These are phyloP conservation scores for Penicillium fimorum DNA, from an alignment of 495 filamentous ascomycete species.

Conservation along the genomic window DNA sequence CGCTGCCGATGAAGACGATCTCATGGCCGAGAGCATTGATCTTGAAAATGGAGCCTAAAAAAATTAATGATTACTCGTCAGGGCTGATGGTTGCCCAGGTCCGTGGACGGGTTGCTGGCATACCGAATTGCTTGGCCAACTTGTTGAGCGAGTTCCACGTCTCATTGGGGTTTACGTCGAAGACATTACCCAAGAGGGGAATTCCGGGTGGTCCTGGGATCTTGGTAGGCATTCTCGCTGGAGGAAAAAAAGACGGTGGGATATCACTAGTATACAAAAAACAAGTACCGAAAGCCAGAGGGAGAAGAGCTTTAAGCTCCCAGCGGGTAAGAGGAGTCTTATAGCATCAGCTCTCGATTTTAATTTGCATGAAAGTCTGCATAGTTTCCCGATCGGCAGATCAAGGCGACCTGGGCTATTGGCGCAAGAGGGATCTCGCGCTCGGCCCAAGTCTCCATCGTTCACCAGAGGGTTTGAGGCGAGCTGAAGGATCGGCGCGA, in stretches of 20 bases:
- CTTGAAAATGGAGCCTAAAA: conserved; percentile 65
- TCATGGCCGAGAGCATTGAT: conserved; percentile 56
- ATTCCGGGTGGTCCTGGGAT: conserved; percentile 37
- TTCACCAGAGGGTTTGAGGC: conserved; percentile 22
- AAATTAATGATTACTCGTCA: neutral
- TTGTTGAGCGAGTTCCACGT: conserved; percentile 62
- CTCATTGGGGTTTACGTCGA: conserved; percentile 59
- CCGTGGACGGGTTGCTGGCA: conserved; percentile 1
- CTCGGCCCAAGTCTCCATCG: conserved; percentile 21
- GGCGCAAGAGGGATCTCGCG: conserved; percentile 13
- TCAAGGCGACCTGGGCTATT: conserved; percentile 15
- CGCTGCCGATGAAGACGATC: conserved; percentile 53
- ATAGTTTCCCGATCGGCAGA: conserved; percentile 26
- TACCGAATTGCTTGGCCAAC: conserved; percentile 64
- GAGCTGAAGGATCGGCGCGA: conserved; percentile 31
- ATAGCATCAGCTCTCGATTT: conserved; percentile 20
- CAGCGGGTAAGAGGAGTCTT: conserved; percentile 13
- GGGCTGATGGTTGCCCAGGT: conserved; percentile 13
- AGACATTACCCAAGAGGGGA: conserved; percentile 67
- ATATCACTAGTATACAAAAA: conserved; percentile 15
- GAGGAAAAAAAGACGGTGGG: neutral
- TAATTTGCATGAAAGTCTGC: conserved; percentile 16
- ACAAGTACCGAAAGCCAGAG: neutral
- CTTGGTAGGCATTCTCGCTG: conserved; percentile 19
- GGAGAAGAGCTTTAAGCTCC: conserved; percentile 3